These are phyloP conservation scores for Cyberlindnera mississippiensis DNA, from an alignment of 805 yeast genomes.

Conservation along the genomic window DNA sequence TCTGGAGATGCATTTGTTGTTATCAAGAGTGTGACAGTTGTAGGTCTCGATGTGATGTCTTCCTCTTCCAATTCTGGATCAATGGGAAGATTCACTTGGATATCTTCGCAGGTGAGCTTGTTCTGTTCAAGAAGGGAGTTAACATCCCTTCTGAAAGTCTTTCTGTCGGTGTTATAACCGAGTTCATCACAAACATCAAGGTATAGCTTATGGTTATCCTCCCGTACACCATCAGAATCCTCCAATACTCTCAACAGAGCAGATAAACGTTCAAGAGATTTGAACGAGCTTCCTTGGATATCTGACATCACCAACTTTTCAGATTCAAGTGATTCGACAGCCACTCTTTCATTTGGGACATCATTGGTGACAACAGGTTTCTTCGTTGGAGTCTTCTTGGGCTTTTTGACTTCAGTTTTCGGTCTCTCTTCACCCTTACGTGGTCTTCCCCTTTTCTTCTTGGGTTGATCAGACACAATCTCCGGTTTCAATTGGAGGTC, in stretches of 20 bases:
- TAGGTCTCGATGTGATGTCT: neutral
- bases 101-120: constrained; percentile 20
- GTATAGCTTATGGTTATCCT: constrained; percentile 15
- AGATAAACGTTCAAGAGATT: constrained; percentile 40
- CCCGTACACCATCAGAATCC: constrained; percentile 43
- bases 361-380: neutral
- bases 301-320: constrained; percentile 27
- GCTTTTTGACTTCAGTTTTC: constrained; percentile 9
- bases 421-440: constrained; percentile 24
- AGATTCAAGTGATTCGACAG: constrained; percentile 1
- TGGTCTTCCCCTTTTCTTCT: constrained; percentile 26
- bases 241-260: constrained; percentile 40
- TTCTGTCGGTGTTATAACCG: constrained; percentile 48
- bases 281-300: constrained; percentile 39
- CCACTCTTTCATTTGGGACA: neutral
- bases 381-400: constrained; percentile 2
- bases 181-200: constrained; percentile 35
- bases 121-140: constrained; percentile 32
- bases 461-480: constrained; percentile 4
- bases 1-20: constrained; percentile 20
- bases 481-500: too few relatives aligned
- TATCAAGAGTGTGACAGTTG: constrained; percentile 21
- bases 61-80: constrained; percentile 13
- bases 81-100: constrained; percentile 21
- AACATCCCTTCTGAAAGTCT: constrained; percentile 48